phyloP scores from a whole-genome alignment of 192 early-diverging fungal species.

The Backusella mclennaniae region DNA sequence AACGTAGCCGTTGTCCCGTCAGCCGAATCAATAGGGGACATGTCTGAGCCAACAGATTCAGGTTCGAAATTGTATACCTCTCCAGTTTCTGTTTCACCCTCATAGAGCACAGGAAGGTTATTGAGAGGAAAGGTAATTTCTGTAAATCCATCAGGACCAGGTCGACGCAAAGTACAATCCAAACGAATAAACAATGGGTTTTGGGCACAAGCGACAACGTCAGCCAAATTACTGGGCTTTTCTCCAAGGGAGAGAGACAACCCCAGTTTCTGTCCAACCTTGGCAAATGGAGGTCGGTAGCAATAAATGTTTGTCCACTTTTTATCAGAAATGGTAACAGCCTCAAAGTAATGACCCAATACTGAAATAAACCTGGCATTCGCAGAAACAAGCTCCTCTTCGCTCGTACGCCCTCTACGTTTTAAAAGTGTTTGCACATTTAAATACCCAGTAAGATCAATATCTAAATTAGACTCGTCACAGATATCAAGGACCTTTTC shows the following conservation, averaged over 20 bases:
- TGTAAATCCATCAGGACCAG: conserved; percentile 38
- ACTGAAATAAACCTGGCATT: conserved; percentile 53
- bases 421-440: conserved; percentile 49
- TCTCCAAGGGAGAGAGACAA: conserved; percentile 34
- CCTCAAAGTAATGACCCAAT: conserved; percentile 61
- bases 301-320: conserved; percentile 56
- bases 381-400: conserved; percentile 39
- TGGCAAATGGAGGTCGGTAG: conserved; percentile 55
- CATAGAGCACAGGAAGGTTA: conserved; percentile 65
- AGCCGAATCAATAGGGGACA: conserved; percentile 60
- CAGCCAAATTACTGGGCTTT: conserved; percentile 37
- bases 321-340: conserved; percentile 40
- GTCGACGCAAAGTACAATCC: conserved; percentile 66
- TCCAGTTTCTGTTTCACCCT: conserved; percentile 34
- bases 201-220: conserved; percentile 59
- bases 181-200: conserved; percentile 68
- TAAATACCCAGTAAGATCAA: conserved; percentile 56
- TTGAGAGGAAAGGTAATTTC: conserved; percentile 49
- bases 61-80: conserved; percentile 56
- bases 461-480: conserved; percentile 46
- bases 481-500: conserved; percentile 48
- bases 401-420: conserved; percentile 32
- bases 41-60: conserved; percentile 54
- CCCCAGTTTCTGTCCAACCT: conserved; percentile 23
- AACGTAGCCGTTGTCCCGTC: conserved; percentile 71